Conservation (phyloP, 768 basidiomycete species). For the Lentinula guzmanii region DNA sequence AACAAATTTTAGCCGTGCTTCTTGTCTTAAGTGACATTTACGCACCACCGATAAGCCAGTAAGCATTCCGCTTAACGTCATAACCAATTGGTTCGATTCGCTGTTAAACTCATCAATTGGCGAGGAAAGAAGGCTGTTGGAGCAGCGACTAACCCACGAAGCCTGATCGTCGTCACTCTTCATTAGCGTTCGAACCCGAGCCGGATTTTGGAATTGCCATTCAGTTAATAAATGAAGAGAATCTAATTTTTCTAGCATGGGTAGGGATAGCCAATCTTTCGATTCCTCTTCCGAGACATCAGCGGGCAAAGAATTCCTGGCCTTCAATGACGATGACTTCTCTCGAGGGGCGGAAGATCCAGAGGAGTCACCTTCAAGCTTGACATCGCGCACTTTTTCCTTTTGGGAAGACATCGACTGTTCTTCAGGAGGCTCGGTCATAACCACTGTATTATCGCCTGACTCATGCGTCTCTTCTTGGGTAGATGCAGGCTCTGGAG, state of each 20-base stretch:
- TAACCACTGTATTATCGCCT: background rate
- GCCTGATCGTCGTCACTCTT: conserved; percentile 73
- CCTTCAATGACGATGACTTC: background rate
- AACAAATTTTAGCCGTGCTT: conserved; percentile 5
- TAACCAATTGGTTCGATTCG: conserved; percentile 84
- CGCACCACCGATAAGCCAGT: conserved; percentile 81
- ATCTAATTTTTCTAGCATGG: conserved; percentile 69
- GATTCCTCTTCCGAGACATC: conserved; percentile 22
- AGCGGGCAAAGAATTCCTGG: background rate
- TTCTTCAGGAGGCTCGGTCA: background rate
- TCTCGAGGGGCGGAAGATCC: background rate
- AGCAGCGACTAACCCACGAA: conserved; percentile 56
- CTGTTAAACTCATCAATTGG: conserved; percentile 27
- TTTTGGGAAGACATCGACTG: background rate
- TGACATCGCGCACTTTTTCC: background rate
- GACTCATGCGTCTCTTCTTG: background rate
- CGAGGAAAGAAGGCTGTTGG: conserved; percentile 2
- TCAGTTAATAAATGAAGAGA: conserved; percentile 68
- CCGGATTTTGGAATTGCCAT: conserved; percentile 84
- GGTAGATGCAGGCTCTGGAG: conserved; percentile 12
- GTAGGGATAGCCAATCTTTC: conserved; percentile 65
- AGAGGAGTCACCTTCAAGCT: background rate
- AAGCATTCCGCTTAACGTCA: conserved; percentile 71
- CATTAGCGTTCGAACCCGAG: conserved; percentile 65
- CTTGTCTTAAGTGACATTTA: conserved; percentile 7